Evolutionary conservation across 805 yeast species (phyloP).

Genomic region (Tanozyma kutaoensis): DNA sequence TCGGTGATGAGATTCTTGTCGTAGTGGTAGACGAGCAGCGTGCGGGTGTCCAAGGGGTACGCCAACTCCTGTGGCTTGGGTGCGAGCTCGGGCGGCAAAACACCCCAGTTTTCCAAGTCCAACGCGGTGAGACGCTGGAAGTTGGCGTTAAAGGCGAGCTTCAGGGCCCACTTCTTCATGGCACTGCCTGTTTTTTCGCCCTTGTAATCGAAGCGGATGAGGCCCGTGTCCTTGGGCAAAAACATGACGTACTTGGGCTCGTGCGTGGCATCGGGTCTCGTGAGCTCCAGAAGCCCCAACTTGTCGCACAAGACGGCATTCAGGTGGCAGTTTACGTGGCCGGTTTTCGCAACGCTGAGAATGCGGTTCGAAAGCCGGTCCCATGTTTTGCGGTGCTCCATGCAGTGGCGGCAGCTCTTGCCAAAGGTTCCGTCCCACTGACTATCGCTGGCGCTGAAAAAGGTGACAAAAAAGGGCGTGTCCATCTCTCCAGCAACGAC

Average conservation of each 20-base stretch:
- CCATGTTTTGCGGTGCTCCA: constrained; percentile 45
- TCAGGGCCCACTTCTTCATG: constrained; percentile 30
- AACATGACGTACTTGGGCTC: constrained; percentile 35
- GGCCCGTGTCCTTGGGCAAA: constrained; percentile 35
- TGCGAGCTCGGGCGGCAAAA: constrained; percentile 15
- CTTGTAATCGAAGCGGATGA: constrained; percentile 34
- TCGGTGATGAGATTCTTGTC: constrained; percentile 35
- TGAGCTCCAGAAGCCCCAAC: constrained; percentile 26
- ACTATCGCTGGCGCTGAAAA: constrained; percentile 23
- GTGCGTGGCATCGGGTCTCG: constrained; percentile 3
- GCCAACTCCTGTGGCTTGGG: constrained; percentile 15
- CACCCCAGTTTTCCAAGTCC: constrained; percentile 17
- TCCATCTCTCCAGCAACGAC: constrained; percentile 37
- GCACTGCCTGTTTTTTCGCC: constrained; percentile 17
- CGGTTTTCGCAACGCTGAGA: constrained; percentile 23
- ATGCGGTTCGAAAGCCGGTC: constrained; percentile 38
- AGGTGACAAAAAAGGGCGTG: constrained; percentile 44
- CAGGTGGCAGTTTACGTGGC: constrained; percentile 47
- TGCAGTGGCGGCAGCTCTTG: constrained; percentile 32
- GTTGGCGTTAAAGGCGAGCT: constrained; percentile 33
- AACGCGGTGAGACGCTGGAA: constrained; percentile 18
- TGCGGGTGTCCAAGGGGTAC: constrained; percentile 20
- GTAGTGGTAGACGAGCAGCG: constrained; percentile 41
- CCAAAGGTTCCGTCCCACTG: constrained; percentile 12
- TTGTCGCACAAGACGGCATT: constrained; percentile 37